phyloP scores from a whole-genome alignment of 768 basidiomycete species.

The Boletus tylopilopsis region DNA sequence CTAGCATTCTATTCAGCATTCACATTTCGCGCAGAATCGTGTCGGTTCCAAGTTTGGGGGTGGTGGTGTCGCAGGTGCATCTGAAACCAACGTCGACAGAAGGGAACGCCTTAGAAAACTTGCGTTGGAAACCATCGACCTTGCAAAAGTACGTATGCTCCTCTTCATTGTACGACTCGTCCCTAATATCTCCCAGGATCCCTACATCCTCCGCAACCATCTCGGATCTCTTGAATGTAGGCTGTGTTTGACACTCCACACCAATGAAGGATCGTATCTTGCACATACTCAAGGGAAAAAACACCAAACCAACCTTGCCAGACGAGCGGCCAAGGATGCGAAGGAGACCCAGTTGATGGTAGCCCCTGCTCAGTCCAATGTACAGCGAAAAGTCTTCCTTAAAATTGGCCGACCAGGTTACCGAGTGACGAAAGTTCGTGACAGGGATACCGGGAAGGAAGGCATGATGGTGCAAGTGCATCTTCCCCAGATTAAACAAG shows the following conservation, averaged over 20 bases:
- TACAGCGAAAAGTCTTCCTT: conserved; percentile 92
- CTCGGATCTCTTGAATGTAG: conserved; percentile 98
- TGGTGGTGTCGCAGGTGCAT: conserved; percentile 92
- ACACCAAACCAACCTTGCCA: conserved; percentile 96
- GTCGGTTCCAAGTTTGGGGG: conserved; percentile 96
- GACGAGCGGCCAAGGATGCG: conserved; percentile 95
- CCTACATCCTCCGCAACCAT: conserved; percentile 98
- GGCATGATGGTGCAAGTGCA: conserved; percentile 98
- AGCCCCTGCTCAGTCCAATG: conserved; percentile 69
- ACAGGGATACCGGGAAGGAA: conserved; percentile 85
- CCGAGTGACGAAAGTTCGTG: conserved; percentile 94
- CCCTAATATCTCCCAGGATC: conserved; percentile 58
- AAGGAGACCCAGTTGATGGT: conserved; percentile 92
- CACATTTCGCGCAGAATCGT: conserved; percentile 62
- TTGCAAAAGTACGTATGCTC: conserved; percentile 72
- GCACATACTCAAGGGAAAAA: conserved; percentile 99
- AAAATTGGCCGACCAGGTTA: conserved; percentile 97
- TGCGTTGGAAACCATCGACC: conserved; percentile 94
- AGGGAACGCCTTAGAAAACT: conserved; percentile 93
- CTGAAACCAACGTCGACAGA: conserved; percentile 93
- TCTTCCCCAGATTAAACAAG: conserved; percentile 88
- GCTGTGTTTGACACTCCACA: conserved; percentile 94
- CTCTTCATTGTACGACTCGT: neutral
- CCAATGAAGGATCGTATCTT: conserved; percentile 99
- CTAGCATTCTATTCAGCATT: neutral